A percentile compares a stretch with the other conserved stretches of the same genome.
phyloP scores from a whole-genome alignment of 805 yeast genomes.

The Dipodascus geniculatus region DNA sequence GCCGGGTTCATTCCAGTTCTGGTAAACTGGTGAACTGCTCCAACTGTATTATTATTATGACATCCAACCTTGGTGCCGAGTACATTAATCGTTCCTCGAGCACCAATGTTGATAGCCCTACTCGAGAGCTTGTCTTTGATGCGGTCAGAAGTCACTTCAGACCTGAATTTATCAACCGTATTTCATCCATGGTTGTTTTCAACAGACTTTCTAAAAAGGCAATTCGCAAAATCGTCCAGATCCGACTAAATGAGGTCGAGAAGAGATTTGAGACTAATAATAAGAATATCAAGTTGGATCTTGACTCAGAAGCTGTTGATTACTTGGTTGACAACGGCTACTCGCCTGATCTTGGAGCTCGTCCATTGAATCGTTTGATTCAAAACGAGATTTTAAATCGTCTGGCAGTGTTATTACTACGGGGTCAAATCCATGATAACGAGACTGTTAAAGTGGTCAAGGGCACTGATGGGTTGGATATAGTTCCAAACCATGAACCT shows the following conservation, averaged over 20 bases:
- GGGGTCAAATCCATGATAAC: slow-evolving; percentile 79
- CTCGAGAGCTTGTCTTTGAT: slow-evolving; percentile 70
- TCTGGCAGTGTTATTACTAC: slow-evolving; percentile 78
- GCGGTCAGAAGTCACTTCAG: slow-evolving; percentile 84
- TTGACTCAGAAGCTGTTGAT: slow-evolving; percentile 67
- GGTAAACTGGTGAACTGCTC: slow-evolving; percentile 92
- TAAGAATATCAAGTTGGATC: slow-evolving; percentile 57
- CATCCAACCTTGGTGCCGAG: slow-evolving; percentile 94
- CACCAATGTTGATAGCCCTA: slow-evolving; percentile 45
- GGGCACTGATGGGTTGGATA: slow-evolving; percentile 55
- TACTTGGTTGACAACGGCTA: slow-evolving; percentile 81
- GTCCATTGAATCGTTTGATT: slow-evolving; percentile 82
- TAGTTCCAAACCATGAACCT: slow-evolving; percentile 74
- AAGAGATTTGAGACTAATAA: slow-evolving; percentile 76
- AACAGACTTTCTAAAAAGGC: slow-evolving; percentile 87
- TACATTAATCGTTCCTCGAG: slow-evolving; percentile 59
- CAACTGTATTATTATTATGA: slow-evolving; percentile 87
- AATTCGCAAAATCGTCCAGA: slow-evolving; percentile 79
- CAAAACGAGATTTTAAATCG: slow-evolving; percentile 79
- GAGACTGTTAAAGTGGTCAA: slow-evolving; percentile 64
- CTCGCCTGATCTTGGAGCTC: slow-evolving; percentile 88
- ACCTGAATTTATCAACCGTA: slow-evolving; percentile 95
- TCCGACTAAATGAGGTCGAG: slow-evolving; percentile 77
- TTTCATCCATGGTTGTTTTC: slow-evolving; percentile 84
- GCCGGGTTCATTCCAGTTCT: slow-evolving; percentile 86